Conservation (phyloP, 495 filamentous ascomycete species). For the Clohesyomyces aquaticus region DNA sequence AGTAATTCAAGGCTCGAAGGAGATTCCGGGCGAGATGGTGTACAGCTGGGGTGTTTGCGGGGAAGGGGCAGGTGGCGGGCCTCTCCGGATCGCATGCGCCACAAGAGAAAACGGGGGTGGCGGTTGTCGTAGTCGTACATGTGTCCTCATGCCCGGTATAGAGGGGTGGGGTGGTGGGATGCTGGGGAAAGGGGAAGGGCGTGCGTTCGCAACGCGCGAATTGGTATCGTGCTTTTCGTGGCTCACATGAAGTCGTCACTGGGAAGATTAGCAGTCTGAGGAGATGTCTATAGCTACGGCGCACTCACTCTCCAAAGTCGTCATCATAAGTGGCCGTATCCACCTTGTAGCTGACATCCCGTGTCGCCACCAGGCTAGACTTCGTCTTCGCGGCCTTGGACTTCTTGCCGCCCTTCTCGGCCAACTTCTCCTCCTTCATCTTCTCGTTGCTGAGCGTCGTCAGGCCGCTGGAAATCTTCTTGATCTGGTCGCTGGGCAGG, state of each 20-base stretch:
- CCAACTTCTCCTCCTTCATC: conserved; percentile 96
- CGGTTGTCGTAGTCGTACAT: neutral
- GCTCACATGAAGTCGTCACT: conserved; percentile 52
- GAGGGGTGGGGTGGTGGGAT: neutral
- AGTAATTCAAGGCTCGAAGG: too few relatives aligned
- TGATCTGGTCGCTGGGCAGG: conserved; percentile 85
- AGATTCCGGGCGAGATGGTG: neutral
- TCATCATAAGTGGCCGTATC: conserved; percentile 78
- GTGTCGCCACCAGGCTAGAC: conserved; percentile 71
- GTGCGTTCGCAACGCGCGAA: neutral
- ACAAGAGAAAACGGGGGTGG: neutral
- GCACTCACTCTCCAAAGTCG: conserved; percentile 75
- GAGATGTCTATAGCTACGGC: neutral
- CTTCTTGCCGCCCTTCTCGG: conserved; percentile 96
- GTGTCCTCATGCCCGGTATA: neutral
- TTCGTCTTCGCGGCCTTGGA: conserved; percentile 94
- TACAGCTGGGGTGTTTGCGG: too few relatives aligned
- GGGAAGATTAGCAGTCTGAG: conserved; percentile 12
- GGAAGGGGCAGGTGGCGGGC: too few relatives aligned
- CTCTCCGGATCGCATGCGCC: too few relatives aligned
- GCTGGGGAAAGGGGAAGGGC: neutral
- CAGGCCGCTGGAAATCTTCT: conserved; percentile 85
- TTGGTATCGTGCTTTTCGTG: conserved; percentile 2
- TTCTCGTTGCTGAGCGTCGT: conserved; percentile 93
- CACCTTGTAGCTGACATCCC: conserved; percentile 63